Conservation (phyloP, 1,284 basidiomycete species). For the Cryptococcus sp. region DNA sequence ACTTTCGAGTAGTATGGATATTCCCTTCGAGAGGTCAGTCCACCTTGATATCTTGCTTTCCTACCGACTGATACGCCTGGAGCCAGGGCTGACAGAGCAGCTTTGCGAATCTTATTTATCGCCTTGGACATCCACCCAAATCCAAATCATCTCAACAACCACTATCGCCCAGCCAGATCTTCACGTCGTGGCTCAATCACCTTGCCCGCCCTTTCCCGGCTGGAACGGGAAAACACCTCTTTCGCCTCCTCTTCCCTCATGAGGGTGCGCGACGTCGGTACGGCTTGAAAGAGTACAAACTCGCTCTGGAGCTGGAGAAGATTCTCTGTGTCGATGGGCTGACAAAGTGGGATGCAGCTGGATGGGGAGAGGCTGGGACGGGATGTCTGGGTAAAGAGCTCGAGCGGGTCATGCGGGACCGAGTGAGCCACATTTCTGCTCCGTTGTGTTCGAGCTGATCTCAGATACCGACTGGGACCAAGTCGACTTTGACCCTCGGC, state of each 20-base stretch:
- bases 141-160: conserved; percentile 1
- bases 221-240: conserved; percentile 47
- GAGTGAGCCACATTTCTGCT: conserved; percentile 22
- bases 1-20: too few species aligned
- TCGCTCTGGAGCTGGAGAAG: conserved; percentile 55
- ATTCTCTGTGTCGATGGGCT: conserved; percentile 52
- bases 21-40: conserved; percentile 31
- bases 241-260: conserved; percentile 74
- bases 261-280: conserved; percentile 66
- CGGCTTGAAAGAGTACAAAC: conserved; percentile 62
- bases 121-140: conserved; percentile 32
- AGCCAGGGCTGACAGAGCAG: conserved; percentile 11
- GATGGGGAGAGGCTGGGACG: conserved; percentile 41
- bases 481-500: conserved; percentile 26
- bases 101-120: conserved; percentile 29
- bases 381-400: conserved; percentile 70
- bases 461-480: conserved; percentile 3
- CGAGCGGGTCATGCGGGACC: conserved; percentile 47
- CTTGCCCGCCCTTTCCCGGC: conserved; percentile 22
- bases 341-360: conserved; percentile 51
- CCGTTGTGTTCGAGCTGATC: conserved; percentile 4
- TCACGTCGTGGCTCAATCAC: conserved; percentile 35
- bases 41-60: not conserved
- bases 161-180: conserved; percentile 15
- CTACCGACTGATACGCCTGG: too few species aligned